A percentile compares a stretch with the other conserved stretches of the same genome.
phyloP scores from a whole-genome alignment of 306 rosid genomes.

The Quercus gilva region DNA sequence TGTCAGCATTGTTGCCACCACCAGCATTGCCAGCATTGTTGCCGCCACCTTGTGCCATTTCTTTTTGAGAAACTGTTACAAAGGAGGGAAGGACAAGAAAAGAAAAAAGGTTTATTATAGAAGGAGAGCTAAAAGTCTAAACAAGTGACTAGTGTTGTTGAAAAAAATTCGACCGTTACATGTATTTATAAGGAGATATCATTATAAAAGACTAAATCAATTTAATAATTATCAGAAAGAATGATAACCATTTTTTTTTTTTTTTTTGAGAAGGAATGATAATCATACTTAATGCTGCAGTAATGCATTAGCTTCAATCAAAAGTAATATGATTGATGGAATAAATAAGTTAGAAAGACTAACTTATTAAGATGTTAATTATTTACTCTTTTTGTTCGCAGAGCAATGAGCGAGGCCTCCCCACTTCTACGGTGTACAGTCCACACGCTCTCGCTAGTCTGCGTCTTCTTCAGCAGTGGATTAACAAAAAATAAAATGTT shows the following conservation, averaged over 20 bases:
- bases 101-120: neutral
- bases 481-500: no score
- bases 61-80: neutral
- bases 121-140: neutral
- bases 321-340: no score
- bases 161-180: neutral
- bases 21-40: neutral
- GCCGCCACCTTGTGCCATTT: conserved; percentile 30
- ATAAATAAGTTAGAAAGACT: no score
- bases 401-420: no score
- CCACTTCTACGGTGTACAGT: no score
- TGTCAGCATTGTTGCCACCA: neutral
- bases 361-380: no score
- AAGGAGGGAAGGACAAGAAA: neutral
- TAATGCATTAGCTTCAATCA: no score
- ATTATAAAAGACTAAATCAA: neutral
- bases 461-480: no score
- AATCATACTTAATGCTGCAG: neutral
- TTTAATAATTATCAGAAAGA: neutral
- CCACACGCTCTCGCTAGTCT: no score
- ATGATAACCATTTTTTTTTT: neutral
- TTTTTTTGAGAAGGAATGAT: neutral
- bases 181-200: neutral
- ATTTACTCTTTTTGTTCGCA: no score
- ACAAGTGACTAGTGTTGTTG: neutral